Base-by-base conservation (phyloP, 2,329 filamentous ascomycete genomes). In the Sporothrix pseudoabietina region DNA sequence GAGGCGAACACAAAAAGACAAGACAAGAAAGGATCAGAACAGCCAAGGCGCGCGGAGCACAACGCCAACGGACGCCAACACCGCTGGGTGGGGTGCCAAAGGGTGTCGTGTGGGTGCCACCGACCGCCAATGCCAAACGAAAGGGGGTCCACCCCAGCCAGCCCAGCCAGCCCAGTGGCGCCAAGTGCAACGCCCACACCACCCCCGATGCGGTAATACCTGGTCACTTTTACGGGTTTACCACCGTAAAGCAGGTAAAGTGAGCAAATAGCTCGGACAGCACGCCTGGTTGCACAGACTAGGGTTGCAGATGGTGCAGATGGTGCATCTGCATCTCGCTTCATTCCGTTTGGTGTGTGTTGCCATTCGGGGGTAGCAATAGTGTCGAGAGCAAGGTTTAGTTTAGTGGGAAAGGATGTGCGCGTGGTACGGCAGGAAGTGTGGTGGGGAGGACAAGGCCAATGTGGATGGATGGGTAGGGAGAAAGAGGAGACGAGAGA, bases 331-430 rank as follows among this genome's bases (percentile, higher is more conserved):
- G 54, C 39, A 57, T 71, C 32, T 71, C 69, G 52, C 54, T 61
- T 59, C 68, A 55, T 26, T 70, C 68, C 52, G 68, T 57, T 41
- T 35, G 44, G 68, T 63, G 59, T 63, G 44, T 54, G 63, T 54
- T n/a, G 66, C 66, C 49, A 22, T 22, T 32, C 19, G 44, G 30
- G 47, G 63, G 8, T 55, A 10, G 52, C 22, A 44, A 12, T 9
- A 14, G 12, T 12, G 10, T 9, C 41, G 41, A 44, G 10, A 44
- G 3, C 41, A 44, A 44, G 10, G 41, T 44, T 3, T 14, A 49
- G 44, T 19, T 49, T 49, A 6, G 14, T 12, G 12, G 44, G 44
- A 49, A 10, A 19, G 44, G 44, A 6, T 49, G 44, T 19, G 63
- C 39, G 39, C 26, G 59, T 41, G 59, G 55, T 9, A 59, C 55